A percentile compares a stretch with the other conserved stretches of the same genome.
phyloP scores from a whole-genome alignment of 169 alveolate species.

The Babesia ovata region DNA sequence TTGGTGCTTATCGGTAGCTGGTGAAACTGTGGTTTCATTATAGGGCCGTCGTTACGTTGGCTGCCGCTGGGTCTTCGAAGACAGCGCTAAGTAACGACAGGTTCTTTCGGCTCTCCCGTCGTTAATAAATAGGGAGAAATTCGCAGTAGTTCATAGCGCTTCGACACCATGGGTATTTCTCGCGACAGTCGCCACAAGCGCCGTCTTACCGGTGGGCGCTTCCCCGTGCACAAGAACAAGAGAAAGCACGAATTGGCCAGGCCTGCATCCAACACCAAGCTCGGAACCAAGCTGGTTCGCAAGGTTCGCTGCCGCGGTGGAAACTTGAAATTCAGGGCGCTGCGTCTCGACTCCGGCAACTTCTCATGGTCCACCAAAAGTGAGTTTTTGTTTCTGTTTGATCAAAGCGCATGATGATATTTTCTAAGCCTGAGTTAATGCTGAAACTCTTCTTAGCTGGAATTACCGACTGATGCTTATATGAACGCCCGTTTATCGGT shows the following conservation, averaged over 20 bases:
- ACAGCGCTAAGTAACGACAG: conserved; percentile 1
- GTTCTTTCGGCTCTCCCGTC: not conserved
- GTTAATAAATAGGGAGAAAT: not conserved
- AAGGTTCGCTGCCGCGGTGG: conserved; percentile 98
- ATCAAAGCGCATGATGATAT: conserved; percentile 38
- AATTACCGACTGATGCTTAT: conserved; percentile 74
- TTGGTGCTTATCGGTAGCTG: not conserved
- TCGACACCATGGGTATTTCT: conserved; percentile 94
- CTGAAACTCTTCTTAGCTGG: conserved; percentile 69
- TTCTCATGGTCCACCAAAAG: conserved; percentile 96
- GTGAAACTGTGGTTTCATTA: not conserved
- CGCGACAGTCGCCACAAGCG: conserved; percentile 99
- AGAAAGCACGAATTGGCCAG: conserved; percentile 99
- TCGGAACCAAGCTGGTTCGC: conserved; percentile 93
- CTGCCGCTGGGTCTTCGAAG: conserved; percentile 18
- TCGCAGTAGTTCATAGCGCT: not conserved
- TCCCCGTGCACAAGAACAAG: conserved; percentile 98
- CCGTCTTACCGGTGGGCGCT: conserved; percentile 99
- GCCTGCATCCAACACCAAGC: conserved; percentile 96
- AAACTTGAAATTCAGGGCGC: conserved; percentile 93
- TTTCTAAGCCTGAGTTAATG: conserved; percentile 33
- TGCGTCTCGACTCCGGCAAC: conserved; percentile 96
- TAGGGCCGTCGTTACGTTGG: conserved; percentile 13
- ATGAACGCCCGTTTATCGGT: not conserved
- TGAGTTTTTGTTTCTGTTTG: conserved; percentile 49